These are phyloP conservation scores for Suillus lakei DNA, from an alignment of 768 basidiomycete species.

Conservation along the genomic window DNA sequence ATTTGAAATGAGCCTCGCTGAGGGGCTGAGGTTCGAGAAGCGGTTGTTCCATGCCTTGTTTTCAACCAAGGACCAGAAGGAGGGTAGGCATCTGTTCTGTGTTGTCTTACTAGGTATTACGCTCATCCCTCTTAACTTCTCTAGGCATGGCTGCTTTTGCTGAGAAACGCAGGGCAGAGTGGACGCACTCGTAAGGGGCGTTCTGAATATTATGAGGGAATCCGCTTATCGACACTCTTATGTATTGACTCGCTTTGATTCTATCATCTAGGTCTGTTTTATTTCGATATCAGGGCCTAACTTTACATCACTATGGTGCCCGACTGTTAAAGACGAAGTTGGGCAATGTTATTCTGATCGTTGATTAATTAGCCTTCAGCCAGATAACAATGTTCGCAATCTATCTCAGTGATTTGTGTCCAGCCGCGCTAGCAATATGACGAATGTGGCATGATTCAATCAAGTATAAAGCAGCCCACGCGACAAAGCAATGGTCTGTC, in stretches of 20 bases:
- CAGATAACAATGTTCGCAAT: neutral
- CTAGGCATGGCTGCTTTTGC: constrained; percentile 94
- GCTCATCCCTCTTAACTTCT: constrained; percentile 11
- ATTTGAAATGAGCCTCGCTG: constrained; percentile 77
- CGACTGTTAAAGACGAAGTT: neutral
- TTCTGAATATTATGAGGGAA: neutral
- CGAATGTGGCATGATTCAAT: neutral
- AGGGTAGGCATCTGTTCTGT: constrained; percentile 58
- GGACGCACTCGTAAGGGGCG: constrained; percentile 55
- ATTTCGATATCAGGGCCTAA: neutral
- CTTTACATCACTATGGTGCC: neutral
- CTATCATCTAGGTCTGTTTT: neutral
- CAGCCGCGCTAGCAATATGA: neutral
- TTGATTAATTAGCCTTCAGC: neutral
- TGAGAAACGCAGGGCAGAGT: constrained; percentile 89
- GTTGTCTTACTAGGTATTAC: neutral
- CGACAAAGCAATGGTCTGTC: neutral
- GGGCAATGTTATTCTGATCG: neutral
- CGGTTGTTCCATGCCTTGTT: constrained; percentile 91
- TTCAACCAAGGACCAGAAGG: constrained; percentile 94
- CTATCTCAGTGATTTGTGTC: neutral
- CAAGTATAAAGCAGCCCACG: neutral
- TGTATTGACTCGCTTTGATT: neutral
- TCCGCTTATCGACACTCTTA: neutral
- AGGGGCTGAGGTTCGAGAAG: constrained; percentile 88